Evolutionary conservation across 805 yeast genomes (phyloP).

Genomic region (Kuraishia ogatae): DNA sequence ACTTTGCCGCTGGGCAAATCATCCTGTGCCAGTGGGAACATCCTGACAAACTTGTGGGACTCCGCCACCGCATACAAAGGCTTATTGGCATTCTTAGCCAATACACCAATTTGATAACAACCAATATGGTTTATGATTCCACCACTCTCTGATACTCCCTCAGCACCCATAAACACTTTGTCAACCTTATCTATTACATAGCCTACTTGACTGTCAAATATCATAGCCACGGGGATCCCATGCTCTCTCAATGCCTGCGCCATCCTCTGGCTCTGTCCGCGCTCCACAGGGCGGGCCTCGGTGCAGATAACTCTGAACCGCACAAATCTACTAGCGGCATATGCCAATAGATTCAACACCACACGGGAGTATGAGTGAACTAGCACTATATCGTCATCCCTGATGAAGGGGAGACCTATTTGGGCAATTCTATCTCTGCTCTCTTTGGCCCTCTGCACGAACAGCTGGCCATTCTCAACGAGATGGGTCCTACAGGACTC

Average conservation of each 20-base stretch:
- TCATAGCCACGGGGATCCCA: constrained; percentile 80
- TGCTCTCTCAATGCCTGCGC: constrained; percentile 55
- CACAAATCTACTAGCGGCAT: constrained; percentile 69
- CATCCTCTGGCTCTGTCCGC: constrained; percentile 73
- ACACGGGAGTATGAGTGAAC: constrained; percentile 93
- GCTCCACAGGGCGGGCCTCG: constrained; percentile 81
- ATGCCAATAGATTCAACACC: constrained; percentile 63
- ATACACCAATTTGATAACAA: constrained; percentile 86
- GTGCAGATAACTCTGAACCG: constrained; percentile 89
- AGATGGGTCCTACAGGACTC: constrained; percentile 83
- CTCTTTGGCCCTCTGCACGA: constrained; percentile 85
- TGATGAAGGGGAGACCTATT: constrained; percentile 79
- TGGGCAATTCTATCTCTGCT: constrained; percentile 84
- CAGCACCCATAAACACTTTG: constrained; percentile 95
- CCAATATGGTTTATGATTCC: constrained; percentile 96
- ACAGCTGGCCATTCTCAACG: constrained; percentile 88
- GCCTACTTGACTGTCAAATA: constrained; percentile 92
- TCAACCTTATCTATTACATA: constrained; percentile 85
- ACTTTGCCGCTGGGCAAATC: constrained; percentile 64
- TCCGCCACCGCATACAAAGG: constrained; percentile 94
- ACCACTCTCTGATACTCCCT: constrained; percentile 98
- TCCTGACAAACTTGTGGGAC: constrained; percentile 90
- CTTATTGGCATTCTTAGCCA: constrained; percentile 83
- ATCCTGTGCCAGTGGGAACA: constrained; percentile 89
- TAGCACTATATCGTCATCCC: constrained; percentile 85